These are phyloP conservation scores for Rhynchospora pubera DNA, from an alignment of 176 grass and related monocot species.

Conservation along the genomic window DNA sequence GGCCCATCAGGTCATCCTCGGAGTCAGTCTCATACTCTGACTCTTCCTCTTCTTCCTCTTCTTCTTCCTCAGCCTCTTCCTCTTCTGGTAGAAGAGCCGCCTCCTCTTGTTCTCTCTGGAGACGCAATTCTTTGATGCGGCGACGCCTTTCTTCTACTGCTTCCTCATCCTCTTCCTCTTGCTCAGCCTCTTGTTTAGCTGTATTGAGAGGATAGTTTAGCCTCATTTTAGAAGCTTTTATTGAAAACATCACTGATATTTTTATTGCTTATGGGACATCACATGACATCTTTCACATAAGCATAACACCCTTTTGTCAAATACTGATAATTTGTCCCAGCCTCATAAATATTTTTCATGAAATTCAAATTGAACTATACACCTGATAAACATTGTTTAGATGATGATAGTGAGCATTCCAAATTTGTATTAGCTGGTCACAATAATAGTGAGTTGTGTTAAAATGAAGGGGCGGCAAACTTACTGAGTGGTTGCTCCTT, in stretches of 20 bases:
- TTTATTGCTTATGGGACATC: too few species aligned
- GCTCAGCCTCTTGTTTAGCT: slow-evolving; percentile 48
- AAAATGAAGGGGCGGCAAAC: not conserved
- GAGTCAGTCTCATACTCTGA: slow-evolving; percentile 93
- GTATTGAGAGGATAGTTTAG: not conserved
- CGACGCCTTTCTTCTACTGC: slow-evolving; percentile 75
- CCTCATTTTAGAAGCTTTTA: not conserved
- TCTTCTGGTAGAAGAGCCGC: slow-evolving; percentile 61
- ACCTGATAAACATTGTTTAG: not conserved
- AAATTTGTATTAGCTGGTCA: not conserved
- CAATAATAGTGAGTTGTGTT: not conserved
- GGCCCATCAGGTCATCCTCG: slow-evolving; percentile 77
- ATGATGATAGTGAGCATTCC: not conserved
- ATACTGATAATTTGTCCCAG: not conserved
- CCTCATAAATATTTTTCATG: not conserved
- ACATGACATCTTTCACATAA: not conserved
- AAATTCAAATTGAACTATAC: not conserved
- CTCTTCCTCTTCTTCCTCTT: slow-evolving; percentile 67
- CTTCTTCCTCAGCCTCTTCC: slow-evolving; percentile 51
- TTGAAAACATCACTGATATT: not conserved
- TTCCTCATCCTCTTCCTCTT: slow-evolving; percentile 81
- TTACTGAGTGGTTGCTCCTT: not conserved
- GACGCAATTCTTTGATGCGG: slow-evolving; percentile 57
- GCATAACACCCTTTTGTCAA: not conserved
- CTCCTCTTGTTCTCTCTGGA: slow-evolving; percentile 65